Conservation (phyloP, 345 rosid species). For the Populus simonii region DNA sequence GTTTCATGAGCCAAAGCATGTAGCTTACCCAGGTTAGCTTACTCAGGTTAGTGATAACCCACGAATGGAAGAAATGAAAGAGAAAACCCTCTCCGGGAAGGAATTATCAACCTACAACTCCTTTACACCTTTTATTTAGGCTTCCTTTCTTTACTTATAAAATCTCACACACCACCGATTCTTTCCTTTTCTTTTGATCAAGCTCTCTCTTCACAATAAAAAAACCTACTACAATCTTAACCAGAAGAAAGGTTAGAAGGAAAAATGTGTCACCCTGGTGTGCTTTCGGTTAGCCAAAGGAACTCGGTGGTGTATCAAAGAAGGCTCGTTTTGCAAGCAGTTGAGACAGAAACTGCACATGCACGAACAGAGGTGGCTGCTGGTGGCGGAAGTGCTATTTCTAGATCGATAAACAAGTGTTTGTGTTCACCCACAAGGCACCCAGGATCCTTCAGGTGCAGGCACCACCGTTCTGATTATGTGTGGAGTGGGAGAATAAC, state of each 20-base stretch:
- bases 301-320: neutral
- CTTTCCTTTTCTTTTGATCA: neutral
- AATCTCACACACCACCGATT: neutral
- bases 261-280: neutral
- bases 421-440: constrained; percentile 71
- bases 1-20: neutral
- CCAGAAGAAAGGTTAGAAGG: neutral
- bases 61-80: neutral
- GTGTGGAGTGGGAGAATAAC: neutral
- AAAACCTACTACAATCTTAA: neutral
- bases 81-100: neutral
- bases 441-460: constrained; percentile 66
- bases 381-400: neutral
- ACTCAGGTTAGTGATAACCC: too few relatives aligned
- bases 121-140: too few relatives aligned
- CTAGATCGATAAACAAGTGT: constrained; percentile 36
- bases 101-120: neutral
- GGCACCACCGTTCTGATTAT: constrained; percentile 41
- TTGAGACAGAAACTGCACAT: neutral
- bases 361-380: neutral
- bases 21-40: too few relatives aligned
- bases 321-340: neutral
- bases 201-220: neutral
- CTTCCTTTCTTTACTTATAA: neutral
- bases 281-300: neutral